phyloP scores from a whole-genome alignment of 1,139 yeast genomes.

The Taphrina flavorubra region DNA sequence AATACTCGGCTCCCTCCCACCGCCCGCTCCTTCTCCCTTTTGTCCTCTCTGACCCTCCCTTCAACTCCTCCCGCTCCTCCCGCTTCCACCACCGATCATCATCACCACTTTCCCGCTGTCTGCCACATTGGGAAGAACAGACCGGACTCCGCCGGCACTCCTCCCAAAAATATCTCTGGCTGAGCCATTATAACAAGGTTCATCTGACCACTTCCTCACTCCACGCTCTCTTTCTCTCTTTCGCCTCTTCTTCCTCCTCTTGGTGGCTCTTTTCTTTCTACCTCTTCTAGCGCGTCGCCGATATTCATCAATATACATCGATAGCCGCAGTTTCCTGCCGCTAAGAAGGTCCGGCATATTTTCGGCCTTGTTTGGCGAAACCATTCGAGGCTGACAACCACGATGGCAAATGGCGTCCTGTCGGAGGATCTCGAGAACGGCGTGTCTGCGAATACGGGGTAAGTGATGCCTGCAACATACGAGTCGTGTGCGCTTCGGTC shows the following conservation, averaged over 20 bases:
- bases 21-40: constrained; percentile 13
- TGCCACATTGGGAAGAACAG: background rate
- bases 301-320: background rate
- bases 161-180: constrained; percentile 9
- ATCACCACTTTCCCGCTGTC: background rate
- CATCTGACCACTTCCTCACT: constrained; percentile 1
- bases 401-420: constrained; percentile 17
- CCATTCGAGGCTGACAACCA: no score
- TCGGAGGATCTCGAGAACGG: constrained; percentile 11
- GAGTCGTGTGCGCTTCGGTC: background rate
- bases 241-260: no score
- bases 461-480: background rate
- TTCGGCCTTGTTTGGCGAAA: no score
- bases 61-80: background rate
- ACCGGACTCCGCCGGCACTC: constrained; percentile 1
- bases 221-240: background rate
- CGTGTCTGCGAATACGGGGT: constrained; percentile 3
- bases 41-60: background rate
- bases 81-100: background rate
- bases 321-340: background rate
- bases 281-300: constrained; percentile 7
- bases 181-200: constrained; percentile 1
- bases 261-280: background rate
- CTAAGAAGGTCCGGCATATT: no score
- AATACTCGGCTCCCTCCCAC: constrained; percentile 24